A percentile compares a stretch with the other conserved stretches of the same genome.
Conservation (phyloP, 768 basidiomycete genomes). For the Podaxis sp. region DNA sequence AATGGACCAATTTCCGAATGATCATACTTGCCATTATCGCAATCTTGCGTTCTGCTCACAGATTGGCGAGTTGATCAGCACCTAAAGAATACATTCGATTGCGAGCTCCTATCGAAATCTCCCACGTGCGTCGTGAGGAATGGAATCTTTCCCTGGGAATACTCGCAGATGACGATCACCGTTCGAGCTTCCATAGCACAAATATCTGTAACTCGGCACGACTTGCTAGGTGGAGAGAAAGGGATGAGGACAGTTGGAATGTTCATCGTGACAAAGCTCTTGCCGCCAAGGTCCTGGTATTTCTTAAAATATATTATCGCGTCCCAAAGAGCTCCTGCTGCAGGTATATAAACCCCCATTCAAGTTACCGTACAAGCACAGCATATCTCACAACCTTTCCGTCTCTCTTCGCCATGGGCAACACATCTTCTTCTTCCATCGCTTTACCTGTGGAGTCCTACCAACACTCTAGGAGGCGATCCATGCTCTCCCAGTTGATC, state of each 20-base stretch:
- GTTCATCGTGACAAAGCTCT: neutral
- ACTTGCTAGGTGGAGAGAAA: neutral
- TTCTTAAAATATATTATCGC: neutral
- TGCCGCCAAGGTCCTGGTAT: neutral
- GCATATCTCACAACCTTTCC: neutral
- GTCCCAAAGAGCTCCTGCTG: neutral
- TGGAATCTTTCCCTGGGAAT: too few species aligned
- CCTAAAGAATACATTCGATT: too few species aligned
- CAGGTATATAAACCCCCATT: neutral
- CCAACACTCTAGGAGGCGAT: neutral
- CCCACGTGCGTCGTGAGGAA: too few species aligned
- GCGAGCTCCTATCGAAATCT: too few species aligned
- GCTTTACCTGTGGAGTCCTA: neutral
- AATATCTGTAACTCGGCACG: neutral
- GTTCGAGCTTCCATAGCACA: neutral
- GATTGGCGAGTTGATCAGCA: too few species aligned
- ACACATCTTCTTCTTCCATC: slow-evolving; percentile 6
- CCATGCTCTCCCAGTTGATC: neutral
- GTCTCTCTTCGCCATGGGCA: slow-evolving; percentile 8
- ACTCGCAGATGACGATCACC: neutral
- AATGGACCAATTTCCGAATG: too few species aligned
- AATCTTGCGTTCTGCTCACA: too few species aligned
- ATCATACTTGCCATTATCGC: too few species aligned
- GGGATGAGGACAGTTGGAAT: neutral
- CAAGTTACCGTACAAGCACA: neutral